Conservation (phyloP, 1,139 yeast genomes). For the Protomyces macrosporus region DNA sequence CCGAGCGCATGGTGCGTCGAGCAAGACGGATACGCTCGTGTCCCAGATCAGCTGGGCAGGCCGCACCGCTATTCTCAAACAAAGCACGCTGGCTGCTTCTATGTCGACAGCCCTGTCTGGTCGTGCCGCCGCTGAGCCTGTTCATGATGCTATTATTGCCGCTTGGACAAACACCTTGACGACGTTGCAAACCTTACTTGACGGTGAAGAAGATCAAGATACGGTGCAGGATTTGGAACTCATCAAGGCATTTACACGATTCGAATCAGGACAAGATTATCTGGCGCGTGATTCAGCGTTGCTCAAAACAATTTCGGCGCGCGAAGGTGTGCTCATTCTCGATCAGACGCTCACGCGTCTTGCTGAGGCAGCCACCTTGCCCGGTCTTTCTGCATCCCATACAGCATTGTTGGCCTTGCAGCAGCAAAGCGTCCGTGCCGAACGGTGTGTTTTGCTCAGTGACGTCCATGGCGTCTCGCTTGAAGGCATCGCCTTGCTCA, state of each 20-base stretch:
- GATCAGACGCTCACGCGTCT: conserved; percentile 9
- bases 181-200: neutral
- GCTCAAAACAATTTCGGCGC: conserved; percentile 1
- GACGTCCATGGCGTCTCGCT: conserved; percentile 9
- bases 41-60: conserved; percentile 19
- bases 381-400: conserved; percentile 3
- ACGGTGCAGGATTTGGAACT: conserved; percentile 10
- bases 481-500: conserved; percentile 12
- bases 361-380: neutral
- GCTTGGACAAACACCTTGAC: conserved; percentile 8
- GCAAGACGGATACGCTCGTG: neutral
- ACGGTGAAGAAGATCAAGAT: conserved; percentile 19
- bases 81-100: conserved; percentile 7
- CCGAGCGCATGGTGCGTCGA: neutral
- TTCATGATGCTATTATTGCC: conserved; percentile 2
- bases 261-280: conserved; percentile 3
- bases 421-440: conserved; percentile 1
- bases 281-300: conserved; percentile 8
- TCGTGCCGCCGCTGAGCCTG: neutral
- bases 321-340: conserved; percentile 15
- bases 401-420: neutral
- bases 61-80: conserved; percentile 5
- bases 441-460: conserved; percentile 11
- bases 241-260: conserved; percentile 10
- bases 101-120: conserved; percentile 16